phyloP scores from a whole-genome alignment of 2,329 filamentous ascomycete genomes.

The Calonectria pteridis region DNA sequence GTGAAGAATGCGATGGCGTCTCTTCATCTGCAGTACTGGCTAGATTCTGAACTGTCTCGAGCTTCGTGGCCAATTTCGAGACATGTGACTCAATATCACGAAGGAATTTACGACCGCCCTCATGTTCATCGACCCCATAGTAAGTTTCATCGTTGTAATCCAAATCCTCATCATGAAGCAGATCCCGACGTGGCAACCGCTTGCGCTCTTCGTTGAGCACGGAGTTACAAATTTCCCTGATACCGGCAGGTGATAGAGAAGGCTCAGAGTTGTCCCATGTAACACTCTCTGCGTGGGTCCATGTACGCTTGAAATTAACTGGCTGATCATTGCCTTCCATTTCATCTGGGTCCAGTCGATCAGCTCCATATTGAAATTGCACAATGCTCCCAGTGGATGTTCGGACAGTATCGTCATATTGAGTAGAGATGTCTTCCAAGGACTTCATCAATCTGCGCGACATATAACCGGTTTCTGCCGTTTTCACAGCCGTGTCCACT shows the following conservation, averaged over 20 bases:
- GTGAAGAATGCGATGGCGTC: conserved; percentile 56
- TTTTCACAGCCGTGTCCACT: conserved; percentile 99
- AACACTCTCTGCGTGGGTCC: conserved; percentile 81
- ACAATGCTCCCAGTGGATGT: conserved; percentile 91
- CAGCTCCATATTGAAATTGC: conserved; percentile 97
- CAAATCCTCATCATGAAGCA: conserved; percentile 72
- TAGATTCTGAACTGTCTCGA: conserved; percentile 38
- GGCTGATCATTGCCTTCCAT: conserved; percentile 97
- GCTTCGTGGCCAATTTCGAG: conserved; percentile 63
- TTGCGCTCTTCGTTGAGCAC: conserved; percentile 75
- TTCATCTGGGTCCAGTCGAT: conserved; percentile 94
- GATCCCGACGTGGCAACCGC: conserved; percentile 70
- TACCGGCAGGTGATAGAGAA: conserved; percentile 80
- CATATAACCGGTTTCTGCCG: conserved; percentile 99
- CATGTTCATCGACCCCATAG: conserved; percentile 79
- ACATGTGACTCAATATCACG: conserved; percentile 84
- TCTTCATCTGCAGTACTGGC: no score
- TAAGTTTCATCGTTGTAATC: conserved; percentile 78
- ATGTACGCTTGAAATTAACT: conserved; percentile 92
- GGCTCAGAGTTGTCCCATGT: conserved; percentile 85
- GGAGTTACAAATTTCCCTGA: conserved; percentile 75
- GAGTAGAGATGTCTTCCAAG: conserved; percentile 90
- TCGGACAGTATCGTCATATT: conserved; percentile 94
- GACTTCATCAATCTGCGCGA: conserved; percentile 98
- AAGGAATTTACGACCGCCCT: conserved; percentile 86